Conservation (phyloP, 768 basidiomycete species). For the Infundibulicybe gibba region DNA sequence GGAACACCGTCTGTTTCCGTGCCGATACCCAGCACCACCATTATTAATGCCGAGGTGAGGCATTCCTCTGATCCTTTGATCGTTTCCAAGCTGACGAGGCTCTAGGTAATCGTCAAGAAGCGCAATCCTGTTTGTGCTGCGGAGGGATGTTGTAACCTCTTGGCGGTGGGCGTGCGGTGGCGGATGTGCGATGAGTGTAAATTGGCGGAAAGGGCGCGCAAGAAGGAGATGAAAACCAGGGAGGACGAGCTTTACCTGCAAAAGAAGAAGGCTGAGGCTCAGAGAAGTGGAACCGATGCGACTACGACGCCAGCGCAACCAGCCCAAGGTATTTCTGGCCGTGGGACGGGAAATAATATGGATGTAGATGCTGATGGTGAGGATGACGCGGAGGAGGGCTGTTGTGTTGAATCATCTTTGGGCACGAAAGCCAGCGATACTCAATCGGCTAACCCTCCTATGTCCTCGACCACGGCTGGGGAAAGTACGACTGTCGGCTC, state of each 20-base stretch:
- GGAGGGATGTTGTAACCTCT: slow-evolving; percentile 38
- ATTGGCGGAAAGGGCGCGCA: slow-evolving; percentile 26
- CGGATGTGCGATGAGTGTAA: slow-evolving; percentile 46
- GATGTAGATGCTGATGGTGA: background rate
- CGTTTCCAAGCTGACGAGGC: slow-evolving; percentile 11
- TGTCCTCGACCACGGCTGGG: no score
- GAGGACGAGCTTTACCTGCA: background rate
- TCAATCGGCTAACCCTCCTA: no score
- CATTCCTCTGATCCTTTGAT: background rate
- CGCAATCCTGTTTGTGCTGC: slow-evolving; percentile 18
- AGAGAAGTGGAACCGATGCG: slow-evolving; percentile 6
- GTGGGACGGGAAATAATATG: background rate
- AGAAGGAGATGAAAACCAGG: slow-evolving; percentile 11
- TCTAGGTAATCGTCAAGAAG: slow-evolving; percentile 14
- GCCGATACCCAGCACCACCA: no score
- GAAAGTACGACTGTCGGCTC: no score
- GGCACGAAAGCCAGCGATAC: no score
- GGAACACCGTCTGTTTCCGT: no score
- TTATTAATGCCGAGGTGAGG: no score
- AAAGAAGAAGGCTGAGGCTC: slow-evolving; percentile 4
- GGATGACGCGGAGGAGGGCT: background rate
- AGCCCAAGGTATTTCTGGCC: no score
- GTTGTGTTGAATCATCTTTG: no score
- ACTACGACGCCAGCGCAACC: background rate
- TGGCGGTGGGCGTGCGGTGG: slow-evolving; percentile 40